Conservation (phyloP, 352 stramenopile species). For the Pythium aphanidermatum region DNA sequence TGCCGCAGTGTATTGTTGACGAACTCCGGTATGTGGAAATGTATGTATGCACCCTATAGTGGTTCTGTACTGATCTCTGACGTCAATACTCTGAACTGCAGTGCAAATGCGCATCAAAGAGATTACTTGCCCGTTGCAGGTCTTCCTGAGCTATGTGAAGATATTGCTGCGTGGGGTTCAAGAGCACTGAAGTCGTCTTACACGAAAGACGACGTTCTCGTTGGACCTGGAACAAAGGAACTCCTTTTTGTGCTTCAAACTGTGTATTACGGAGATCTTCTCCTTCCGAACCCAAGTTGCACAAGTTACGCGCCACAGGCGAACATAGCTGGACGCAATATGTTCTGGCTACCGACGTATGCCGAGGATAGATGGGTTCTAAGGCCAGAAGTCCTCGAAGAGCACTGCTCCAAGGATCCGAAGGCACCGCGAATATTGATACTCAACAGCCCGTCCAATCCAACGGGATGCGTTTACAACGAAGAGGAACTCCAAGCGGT, state of each 20-base stretch:
- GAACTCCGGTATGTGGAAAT: conserved; percentile 61
- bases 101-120: conserved; percentile 71
- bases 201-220: conserved; percentile 71
- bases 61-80: background rate
- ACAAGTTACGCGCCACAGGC: conserved; percentile 83
- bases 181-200: conserved; percentile 52
- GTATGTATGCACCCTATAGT: conserved; percentile 18
- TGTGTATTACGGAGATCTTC: conserved; percentile 80
- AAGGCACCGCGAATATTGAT: conserved; percentile 82
- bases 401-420: conserved; percentile 70
- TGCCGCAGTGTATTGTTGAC: conserved; percentile 84
- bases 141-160: conserved; percentile 60
- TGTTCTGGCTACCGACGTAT: conserved; percentile 83
- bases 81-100: conserved; percentile 11
- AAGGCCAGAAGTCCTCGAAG: conserved; percentile 73
- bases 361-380: conserved; percentile 78
- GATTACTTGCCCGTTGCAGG: conserved; percentile 81
- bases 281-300: conserved; percentile 82
- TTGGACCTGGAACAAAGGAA: conserved; percentile 86
- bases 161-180: conserved; percentile 71
- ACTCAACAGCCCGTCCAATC: conserved; percentile 83
- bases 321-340: conserved; percentile 81
- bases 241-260: conserved; percentile 86
- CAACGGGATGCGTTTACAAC: conserved; percentile 76
- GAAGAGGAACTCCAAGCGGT: conserved; percentile 68